Percentiles rank a stretch among this genome's conserved stretches.
Evolutionary conservation across 2,329 filamentous ascomycete species (phyloP).

Genomic region (Basipetospora sp.): DNA sequence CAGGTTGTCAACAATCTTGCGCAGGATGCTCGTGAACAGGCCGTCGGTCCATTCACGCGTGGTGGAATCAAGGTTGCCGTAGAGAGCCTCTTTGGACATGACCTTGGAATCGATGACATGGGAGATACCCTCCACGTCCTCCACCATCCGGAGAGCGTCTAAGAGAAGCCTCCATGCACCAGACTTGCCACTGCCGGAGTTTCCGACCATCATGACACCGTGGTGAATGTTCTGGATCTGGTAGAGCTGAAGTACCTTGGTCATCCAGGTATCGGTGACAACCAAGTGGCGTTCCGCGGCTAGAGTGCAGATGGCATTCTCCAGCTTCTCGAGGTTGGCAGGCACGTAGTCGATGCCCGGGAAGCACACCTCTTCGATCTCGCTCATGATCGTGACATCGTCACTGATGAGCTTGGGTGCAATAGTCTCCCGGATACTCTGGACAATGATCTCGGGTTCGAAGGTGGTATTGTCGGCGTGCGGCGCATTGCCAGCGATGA

Average conservation of each 20-base stretch:
- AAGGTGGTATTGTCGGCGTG: conserved; percentile 32
- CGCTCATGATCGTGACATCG: conserved; percentile 77
- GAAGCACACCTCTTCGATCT: conserved; percentile 75
- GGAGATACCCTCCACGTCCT: conserved; percentile 82
- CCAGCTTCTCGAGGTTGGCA: conserved; percentile 66
- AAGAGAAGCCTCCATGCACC: conserved; percentile 85
- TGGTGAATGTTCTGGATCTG: conserved; percentile 97
- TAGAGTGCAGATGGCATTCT: conserved; percentile 66
- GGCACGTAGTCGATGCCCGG: conserved; percentile 86
- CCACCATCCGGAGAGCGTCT: conserved; percentile 78
- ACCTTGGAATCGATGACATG: conserved; percentile 99
- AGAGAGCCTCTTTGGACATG: conserved; percentile 97
- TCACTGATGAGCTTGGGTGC: conserved; percentile 88
- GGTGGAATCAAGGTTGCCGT: conserved; percentile 88
- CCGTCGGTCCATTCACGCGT: conserved; percentile 98
- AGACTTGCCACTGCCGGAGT: conserved; percentile 94
- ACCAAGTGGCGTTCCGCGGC: conserved; percentile 77
- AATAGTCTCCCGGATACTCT: conserved; percentile 96
- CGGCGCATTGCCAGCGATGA: conserved; percentile 33
- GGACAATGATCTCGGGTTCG: conserved; percentile 94
- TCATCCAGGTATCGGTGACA: conserved; percentile 90
- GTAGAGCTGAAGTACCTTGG: conserved; percentile 89
- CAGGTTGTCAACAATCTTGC: conserved; percentile 97
- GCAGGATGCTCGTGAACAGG: conserved; percentile 89
- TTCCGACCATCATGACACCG: conserved; percentile 99